Evolutionary conservation across 169 alveolate species (phyloP).

Genomic region (Cryptosporidium sp.): DNA sequence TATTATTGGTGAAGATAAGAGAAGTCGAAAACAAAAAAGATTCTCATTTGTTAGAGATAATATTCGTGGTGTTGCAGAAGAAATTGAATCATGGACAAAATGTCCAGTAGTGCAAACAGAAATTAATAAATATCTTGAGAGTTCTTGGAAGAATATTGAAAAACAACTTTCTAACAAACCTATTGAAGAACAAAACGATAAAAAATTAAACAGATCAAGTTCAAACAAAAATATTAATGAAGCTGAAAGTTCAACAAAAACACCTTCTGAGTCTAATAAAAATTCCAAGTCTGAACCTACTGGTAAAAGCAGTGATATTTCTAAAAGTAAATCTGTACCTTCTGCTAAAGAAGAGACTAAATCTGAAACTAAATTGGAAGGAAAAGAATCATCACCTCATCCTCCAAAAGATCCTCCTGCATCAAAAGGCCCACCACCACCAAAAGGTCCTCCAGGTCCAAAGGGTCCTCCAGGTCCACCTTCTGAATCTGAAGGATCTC

Average conservation of each 20-base stretch:
- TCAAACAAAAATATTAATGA: not conserved
- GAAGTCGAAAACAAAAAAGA: conserved; percentile 66
- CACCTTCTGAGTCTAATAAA: not conserved
- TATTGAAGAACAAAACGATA: not conserved
- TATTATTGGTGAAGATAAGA: conserved; percentile 72
- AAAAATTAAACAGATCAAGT: not conserved
- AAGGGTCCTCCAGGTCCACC: conserved; percentile 5
- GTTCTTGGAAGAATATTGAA: conserved; percentile 60
- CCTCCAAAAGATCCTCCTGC: not conserved
- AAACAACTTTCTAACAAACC: conserved; percentile 1
- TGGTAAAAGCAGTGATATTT: not conserved
- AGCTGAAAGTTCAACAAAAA: not conserved
- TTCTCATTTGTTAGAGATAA: conserved; percentile 72
- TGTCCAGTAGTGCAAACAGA: conserved; percentile 73
- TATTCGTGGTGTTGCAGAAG: conserved; percentile 75
- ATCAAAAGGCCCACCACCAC: not conserved
- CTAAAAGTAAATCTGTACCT: not conserved
- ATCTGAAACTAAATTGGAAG: not conserved
- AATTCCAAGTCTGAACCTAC: not conserved
- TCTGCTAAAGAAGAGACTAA: not conserved
- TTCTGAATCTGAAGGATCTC: not conserved
- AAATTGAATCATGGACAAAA: conserved; percentile 75
- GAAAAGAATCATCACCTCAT: not conserved
- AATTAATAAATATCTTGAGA: conserved; percentile 49
- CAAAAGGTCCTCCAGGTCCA: conserved; percentile 6